Evolutionary conservation across 1,139 yeast species (phyloP).

Genomic region (Candida dubliniensis): DNA sequence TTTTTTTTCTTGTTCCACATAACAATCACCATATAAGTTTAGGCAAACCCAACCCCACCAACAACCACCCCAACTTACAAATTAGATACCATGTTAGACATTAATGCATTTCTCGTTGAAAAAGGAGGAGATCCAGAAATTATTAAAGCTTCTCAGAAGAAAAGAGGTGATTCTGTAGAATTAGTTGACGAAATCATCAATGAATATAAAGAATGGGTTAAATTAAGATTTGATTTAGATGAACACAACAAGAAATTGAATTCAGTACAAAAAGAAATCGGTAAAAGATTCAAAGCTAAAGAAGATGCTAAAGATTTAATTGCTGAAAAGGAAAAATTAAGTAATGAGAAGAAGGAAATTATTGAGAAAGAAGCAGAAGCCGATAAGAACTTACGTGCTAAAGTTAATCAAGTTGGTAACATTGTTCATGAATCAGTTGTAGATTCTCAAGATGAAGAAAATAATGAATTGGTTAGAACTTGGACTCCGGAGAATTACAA

Average conservation of each 20-base stretch:
- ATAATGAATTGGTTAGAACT: slow-evolving; percentile 81
- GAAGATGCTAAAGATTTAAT: slow-evolving; percentile 88
- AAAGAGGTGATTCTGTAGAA: slow-evolving; percentile 94
- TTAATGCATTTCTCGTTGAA: slow-evolving; percentile 85
- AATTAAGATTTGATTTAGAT: slow-evolving; percentile 88
- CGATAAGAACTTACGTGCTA: slow-evolving; percentile 68
- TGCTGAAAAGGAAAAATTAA: slow-evolving; percentile 74
- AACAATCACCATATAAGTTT: not conserved
- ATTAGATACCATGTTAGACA: slow-evolving; percentile 69
- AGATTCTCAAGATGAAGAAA: slow-evolving; percentile 82
- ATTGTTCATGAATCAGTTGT: slow-evolving; percentile 90
- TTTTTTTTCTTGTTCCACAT: not conserved
- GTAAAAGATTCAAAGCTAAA: slow-evolving; percentile 87
- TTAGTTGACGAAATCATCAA: slow-evolving; percentile 90
- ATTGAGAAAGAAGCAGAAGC: slow-evolving; percentile 73
- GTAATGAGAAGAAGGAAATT: slow-evolving; percentile 66
- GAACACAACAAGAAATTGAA: slow-evolving; percentile 84
- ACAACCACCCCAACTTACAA: not conserved
- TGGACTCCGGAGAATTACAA: slow-evolving; percentile 76
- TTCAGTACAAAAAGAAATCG: slow-evolving; percentile 88
- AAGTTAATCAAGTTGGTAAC: slow-evolving; percentile 91
- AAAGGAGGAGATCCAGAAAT: slow-evolving; percentile 94
- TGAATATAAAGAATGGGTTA: slow-evolving; percentile 91
- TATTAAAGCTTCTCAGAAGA: slow-evolving; percentile 84
- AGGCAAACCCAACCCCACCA: not conserved